A percentile compares a stretch with the other conserved stretches of the same genome.
Evolutionary conservation across 768 basidiomycete genomes (phyloP).

Genomic region (Suillus fuscotomentosus): DNA sequence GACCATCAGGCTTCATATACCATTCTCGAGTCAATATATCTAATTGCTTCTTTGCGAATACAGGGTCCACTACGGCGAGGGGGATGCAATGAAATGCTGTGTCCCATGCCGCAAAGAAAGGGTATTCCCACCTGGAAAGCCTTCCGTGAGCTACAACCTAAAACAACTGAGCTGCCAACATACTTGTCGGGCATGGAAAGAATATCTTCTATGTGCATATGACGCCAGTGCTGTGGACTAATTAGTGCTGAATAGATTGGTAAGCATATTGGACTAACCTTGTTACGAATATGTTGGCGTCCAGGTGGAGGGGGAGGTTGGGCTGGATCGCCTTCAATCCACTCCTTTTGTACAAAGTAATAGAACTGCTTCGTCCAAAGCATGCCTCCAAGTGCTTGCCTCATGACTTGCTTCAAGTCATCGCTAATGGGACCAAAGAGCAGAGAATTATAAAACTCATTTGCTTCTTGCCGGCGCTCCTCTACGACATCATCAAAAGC

Average conservation of each 20-base stretch:
- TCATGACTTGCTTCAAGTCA: slow-evolving; percentile 93
- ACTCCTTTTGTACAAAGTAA: slow-evolving; percentile 93
- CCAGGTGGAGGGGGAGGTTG: slow-evolving; percentile 94
- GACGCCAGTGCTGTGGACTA: slow-evolving; percentile 79
- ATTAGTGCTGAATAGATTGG: background rate
- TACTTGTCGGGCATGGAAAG: slow-evolving; percentile 99
- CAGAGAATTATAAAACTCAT: slow-evolving; percentile 90
- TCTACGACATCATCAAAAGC: slow-evolving; percentile 88
- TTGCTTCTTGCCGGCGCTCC: slow-evolving; percentile 88
- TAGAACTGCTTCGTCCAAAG: slow-evolving; percentile 99
- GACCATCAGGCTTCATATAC: slow-evolving; percentile 99
- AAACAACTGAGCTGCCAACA: slow-evolving; percentile 16
- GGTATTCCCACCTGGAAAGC: slow-evolving; percentile 85
- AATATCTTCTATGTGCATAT: slow-evolving; percentile 93
- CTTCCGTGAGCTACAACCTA: slow-evolving; percentile 7
- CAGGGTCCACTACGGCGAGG: slow-evolving; percentile 90
- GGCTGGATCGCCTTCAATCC: slow-evolving; percentile 93
- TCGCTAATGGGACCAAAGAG: slow-evolving; percentile 84
- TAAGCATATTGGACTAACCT: slow-evolving; percentile 41
- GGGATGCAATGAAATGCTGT: slow-evolving; percentile 99
- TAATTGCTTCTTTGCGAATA: slow-evolving; percentile 96
- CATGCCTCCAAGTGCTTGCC: slow-evolving; percentile 96
- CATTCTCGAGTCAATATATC: slow-evolving; percentile 96
- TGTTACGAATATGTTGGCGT: slow-evolving; percentile 82
- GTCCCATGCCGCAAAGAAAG: slow-evolving; percentile 98